Evolutionary conservation across 129 eudicot species (phyloP), one percentile per base, ranked within the genome.

Genomic region (Logfia minima): DNA sequence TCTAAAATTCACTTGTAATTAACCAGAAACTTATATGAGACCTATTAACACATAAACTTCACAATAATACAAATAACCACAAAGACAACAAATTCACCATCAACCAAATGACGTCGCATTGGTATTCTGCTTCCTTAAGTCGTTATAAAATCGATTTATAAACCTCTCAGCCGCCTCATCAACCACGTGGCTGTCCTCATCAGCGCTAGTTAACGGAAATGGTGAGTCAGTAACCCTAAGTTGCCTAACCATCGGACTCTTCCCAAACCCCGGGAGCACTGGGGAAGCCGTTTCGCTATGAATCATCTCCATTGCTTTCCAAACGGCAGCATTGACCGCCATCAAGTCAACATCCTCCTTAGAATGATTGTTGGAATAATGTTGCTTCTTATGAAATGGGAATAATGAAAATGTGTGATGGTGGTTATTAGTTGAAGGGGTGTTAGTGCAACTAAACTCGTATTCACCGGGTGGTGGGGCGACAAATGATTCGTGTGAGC

Each of bases 141-240:
- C 80, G 6, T 59, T 24, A 34, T 84, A 81, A 74, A 84, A 84
- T 65, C 83, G 75, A 26, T 67, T 71, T 32, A 84, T 84, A 18
- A 84, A 84, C 64, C 63, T 21, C 45, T 84, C 88, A 4, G 88
- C 88, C 1, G 76, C 83, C 69, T 72, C 85, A 59, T 84, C 85
- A 68, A 84, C 80, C 70, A 81, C 80, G 3, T 29, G 68, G 52
- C 29, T 60, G 16, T 73, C 77, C 29, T 66, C 77, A 3, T 70
- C 82, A 9, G 2, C 6, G 19, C 28, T 24, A 41, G 35, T 28
- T 82, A 72, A 22, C 13, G 85, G 77, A 62, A 70, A 84, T 5
- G 88, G 88, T 55, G 85, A 84, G 76, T 84, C 88, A 4, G 83
- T 81, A 0, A 84, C 82, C 56, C 88, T 81, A n/a, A 80, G 72